phyloP scores from a whole-genome alignment of 164 flowering plant genomes.

The Liriodendron chinense region DNA sequence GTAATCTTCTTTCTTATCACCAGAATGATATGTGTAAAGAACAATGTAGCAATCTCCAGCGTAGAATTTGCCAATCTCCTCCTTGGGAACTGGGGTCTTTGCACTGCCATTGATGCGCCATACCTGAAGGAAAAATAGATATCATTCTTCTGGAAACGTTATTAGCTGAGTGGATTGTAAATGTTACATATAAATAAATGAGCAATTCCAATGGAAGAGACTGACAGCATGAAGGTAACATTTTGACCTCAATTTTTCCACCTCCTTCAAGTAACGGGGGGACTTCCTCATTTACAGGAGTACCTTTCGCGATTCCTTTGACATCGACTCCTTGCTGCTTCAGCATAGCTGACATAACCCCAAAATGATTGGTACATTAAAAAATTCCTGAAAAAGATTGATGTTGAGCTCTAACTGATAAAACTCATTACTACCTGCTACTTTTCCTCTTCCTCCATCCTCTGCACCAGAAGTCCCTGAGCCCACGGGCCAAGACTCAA shows the following conservation, averaged over 20 bases:
- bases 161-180: not conserved
- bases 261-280: slow-evolving; percentile 94
- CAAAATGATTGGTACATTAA: slow-evolving; percentile 6
- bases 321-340: slow-evolving; percentile 96
- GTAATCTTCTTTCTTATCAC: slow-evolving; percentile 92
- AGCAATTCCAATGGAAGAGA: slow-evolving; percentile 5
- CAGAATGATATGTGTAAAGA: slow-evolving; percentile 88
- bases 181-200: not conserved
- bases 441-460: slow-evolving; percentile 99
- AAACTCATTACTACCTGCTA: slow-evolving; percentile 62
- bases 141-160: not conserved
- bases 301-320: slow-evolving; percentile 69
- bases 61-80: slow-evolving; percentile 92
- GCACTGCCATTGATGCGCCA: slow-evolving; percentile 92
- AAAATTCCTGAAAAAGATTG: not conserved
- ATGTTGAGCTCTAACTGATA: not conserved
- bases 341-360: slow-evolving; percentile 63
- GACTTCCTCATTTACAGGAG: slow-evolving; percentile 80
- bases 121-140: slow-evolving; percentile 48
- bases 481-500: slow-evolving; percentile 95
- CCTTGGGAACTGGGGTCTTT: slow-evolving; percentile 77
- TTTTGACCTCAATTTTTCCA: slow-evolving; percentile 84
- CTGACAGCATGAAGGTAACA: not conserved
- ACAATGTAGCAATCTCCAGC: slow-evolving; percentile 95
- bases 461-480: slow-evolving; percentile 71